phyloP scores from a whole-genome alignment of 495 filamentous ascomycete genomes.

The Friedmanniomyces simplex region DNA sequence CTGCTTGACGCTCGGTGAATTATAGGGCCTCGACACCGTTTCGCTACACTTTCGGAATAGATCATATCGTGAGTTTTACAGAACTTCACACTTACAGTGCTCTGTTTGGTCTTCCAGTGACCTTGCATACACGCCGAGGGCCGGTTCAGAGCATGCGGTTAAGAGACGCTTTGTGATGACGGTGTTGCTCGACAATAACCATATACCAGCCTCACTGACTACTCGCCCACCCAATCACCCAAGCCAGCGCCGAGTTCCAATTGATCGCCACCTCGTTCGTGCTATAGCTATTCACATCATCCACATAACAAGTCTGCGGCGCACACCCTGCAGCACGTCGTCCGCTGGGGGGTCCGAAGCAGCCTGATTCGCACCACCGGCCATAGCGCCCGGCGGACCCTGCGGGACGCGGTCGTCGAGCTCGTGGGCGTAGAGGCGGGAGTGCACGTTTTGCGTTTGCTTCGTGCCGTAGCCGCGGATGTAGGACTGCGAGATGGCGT shows the following conservation, averaged over 20 bases:
- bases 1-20: no score
- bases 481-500: conserved; percentile 15
- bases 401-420: conserved; percentile 6
- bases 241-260: conserved; percentile 9
- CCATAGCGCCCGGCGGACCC: conserved; percentile 7
- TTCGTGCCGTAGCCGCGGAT: conserved; percentile 9
- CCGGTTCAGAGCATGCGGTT: no score
- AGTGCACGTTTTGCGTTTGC: conserved; percentile 11
- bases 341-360: conserved; percentile 11
- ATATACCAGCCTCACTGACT: not conserved
- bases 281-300: conserved; percentile 11
- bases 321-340: conserved; percentile 11
- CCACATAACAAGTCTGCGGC: conserved; percentile 9
- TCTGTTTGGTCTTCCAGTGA: no score
- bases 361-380: conserved; percentile 7
- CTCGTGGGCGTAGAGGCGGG: conserved; percentile 12
- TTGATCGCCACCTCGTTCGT: conserved; percentile 13
- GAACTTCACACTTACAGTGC: no score
- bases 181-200: no score
- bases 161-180: no score
- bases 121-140: no score
- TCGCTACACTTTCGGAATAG: no score
- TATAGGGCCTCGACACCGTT: no score
- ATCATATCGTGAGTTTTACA: no score
- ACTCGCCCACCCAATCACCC: conserved; percentile 7